These are phyloP conservation scores for Ceratobasidium papillatum DNA, from an alignment of 1,284 basidiomycete species.

Conservation along the genomic window DNA sequence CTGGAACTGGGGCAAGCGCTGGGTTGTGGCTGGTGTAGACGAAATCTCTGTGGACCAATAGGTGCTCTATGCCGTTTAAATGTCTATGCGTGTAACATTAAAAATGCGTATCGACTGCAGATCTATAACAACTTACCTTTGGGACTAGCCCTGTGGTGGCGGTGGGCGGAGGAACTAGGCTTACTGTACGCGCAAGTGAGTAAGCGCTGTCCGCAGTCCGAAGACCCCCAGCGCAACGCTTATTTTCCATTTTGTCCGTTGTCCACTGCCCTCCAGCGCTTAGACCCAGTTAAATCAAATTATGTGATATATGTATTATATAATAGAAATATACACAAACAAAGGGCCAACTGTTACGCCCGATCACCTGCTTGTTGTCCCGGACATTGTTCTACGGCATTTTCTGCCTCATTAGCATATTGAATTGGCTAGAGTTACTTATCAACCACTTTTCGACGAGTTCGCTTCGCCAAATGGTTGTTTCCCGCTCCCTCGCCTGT, in stretches of 20 bases:
- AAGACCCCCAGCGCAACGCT: neutral
- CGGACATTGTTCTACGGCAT: neutral
- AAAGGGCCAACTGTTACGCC: neutral
- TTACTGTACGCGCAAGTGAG: constrained; percentile 5
- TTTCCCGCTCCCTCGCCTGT: neutral
- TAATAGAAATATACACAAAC: neutral
- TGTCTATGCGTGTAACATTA: too few species aligned
- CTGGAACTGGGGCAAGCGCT: too few species aligned
- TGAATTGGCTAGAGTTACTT: neutral
- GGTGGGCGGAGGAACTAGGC: too few species aligned
- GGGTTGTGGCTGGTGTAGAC: too few species aligned
- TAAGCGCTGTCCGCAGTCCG: constrained; percentile 6
- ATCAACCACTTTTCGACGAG: neutral
- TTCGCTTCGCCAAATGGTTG: neutral
- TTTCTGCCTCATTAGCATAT: neutral
- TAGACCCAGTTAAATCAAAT: neutral
- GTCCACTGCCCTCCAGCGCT: neutral
- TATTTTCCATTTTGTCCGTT: constrained; percentile 1
- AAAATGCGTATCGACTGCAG: too few species aligned
- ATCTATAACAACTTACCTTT: too few species aligned
- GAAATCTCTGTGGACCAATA: too few species aligned
- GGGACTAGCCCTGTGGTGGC: too few species aligned
- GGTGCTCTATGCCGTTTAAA: too few species aligned
- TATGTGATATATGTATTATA: neutral
- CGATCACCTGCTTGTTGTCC: neutral